These are phyloP conservation scores for Nakazawaea anatomiae DNA, from an alignment of 805 yeast species.

Conservation along the genomic window DNA sequence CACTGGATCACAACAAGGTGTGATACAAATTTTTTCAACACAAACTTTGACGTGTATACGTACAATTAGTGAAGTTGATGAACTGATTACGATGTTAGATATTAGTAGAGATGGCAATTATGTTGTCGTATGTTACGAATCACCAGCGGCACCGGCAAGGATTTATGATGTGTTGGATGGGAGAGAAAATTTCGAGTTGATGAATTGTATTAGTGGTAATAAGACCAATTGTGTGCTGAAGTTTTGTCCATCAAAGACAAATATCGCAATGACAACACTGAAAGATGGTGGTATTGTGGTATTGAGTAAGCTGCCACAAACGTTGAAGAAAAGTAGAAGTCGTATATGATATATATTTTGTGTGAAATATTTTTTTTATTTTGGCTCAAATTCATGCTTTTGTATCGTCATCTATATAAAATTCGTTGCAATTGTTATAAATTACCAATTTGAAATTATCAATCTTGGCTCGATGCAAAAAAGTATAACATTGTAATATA, in stretches of 20 bases:
- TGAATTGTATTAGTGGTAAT: slow-evolving; percentile 12
- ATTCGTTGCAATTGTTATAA: slow-evolving; percentile 2
- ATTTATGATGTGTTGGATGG: slow-evolving; percentile 29
- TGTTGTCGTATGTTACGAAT: slow-evolving; percentile 34
- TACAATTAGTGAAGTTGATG: slow-evolving; percentile 32
- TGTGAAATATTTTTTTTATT: background rate
- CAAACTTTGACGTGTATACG: slow-evolving; percentile 24
- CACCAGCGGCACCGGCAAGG: slow-evolving; percentile 25
- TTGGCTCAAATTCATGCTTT: too few relatives aligned
- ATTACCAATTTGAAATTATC: background rate
- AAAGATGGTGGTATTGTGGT: slow-evolving; percentile 6
- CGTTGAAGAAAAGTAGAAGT: background rate
- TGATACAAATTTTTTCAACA: slow-evolving; percentile 35
- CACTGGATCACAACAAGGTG: slow-evolving; percentile 42
- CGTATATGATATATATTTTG: background rate
- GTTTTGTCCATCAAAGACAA: slow-evolving; percentile 12
- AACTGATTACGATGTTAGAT: slow-evolving; percentile 32
- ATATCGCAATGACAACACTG: slow-evolving; percentile 6
- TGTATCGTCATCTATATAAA: background rate
- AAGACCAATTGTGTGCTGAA: slow-evolving; percentile 6
- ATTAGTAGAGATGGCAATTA: slow-evolving; percentile 31
- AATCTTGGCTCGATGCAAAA: background rate
- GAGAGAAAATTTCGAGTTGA: slow-evolving; percentile 21
- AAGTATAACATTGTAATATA: background rate
- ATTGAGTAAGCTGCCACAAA: background rate